phyloP scores from a whole-genome alignment of 179 eudicot genomes.

The Patellifolia procumbens region DNA sequence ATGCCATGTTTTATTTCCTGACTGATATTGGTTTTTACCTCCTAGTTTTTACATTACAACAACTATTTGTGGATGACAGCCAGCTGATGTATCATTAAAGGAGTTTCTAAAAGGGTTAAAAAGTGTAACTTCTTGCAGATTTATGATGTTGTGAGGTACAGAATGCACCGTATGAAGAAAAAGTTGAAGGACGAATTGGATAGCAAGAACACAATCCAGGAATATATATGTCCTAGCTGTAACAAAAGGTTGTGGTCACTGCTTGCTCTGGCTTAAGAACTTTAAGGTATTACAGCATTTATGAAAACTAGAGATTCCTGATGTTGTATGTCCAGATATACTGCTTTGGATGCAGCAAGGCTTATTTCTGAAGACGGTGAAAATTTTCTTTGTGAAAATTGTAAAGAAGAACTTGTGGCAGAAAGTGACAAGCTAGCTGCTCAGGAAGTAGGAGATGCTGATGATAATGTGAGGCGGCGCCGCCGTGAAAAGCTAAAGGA shows the following conservation, averaged over 20 bases:
- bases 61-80: not conserved
- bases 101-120: not conserved
- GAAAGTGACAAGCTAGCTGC: conserved; percentile 90
- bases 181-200: conserved; percentile 92
- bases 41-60: too few species aligned
- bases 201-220: conserved; percentile 90
- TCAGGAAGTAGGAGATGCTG: conserved; percentile 87
- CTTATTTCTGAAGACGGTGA: conserved; percentile 77
- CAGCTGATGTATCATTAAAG: not conserved
- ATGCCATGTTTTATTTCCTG: not conserved
- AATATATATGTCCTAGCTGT: conserved; percentile 90
- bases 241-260: conserved; percentile 59
- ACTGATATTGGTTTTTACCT: too few species aligned
- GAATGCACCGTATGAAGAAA: conserved; percentile 94
- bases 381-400: conserved; percentile 86
- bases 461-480: conserved; percentile 94
- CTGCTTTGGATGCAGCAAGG: conserved; percentile 91
- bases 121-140: conserved; percentile 51
- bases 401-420: conserved; percentile 86
- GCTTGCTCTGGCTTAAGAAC: conserved; percentile 25
- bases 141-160: conserved; percentile 93
- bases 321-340: conserved; percentile 61
- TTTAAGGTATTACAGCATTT: conserved; percentile 21
- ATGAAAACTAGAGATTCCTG: conserved; percentile 29
- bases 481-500: conserved; percentile 80